These are phyloP conservation scores for Boletellus ananas DNA, from an alignment of 768 basidiomycete species.

Conservation along the genomic window DNA sequence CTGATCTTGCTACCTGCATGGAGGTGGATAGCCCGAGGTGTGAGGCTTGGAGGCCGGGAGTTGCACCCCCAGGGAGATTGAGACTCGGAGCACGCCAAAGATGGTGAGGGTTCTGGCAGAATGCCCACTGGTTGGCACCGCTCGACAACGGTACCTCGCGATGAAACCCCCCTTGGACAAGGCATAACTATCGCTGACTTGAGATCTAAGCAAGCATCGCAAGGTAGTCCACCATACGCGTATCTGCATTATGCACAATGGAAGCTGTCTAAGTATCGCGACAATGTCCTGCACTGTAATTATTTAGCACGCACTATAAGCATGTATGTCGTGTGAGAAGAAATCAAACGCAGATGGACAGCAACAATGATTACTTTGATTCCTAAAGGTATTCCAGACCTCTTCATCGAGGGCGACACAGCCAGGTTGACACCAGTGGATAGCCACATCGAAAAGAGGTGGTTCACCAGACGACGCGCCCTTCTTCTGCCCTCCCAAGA, in stretches of 20 bases:
- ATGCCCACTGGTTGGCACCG: neutral
- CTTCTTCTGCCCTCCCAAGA: conserved; percentile 32
- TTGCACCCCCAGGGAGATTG: too few species aligned
- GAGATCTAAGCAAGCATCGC: neutral
- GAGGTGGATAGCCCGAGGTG: too few species aligned
- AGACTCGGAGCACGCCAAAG: too few species aligned
- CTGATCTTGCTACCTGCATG: too few species aligned
- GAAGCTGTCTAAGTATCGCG: conserved; percentile 3
- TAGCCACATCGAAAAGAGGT: neutral
- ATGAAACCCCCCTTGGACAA: neutral
- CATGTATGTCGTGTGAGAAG: neutral
- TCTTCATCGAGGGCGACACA: neutral
- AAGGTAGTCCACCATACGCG: neutral
- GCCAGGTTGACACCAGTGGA: neutral
- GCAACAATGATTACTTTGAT: conserved; percentile 14
- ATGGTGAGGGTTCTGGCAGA: neutral
- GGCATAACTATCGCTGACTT: neutral
- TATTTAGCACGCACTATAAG: conserved; percentile 4
- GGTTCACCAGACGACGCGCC: conserved; percentile 29
- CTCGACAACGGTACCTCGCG: neutral
- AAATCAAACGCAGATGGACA: conserved; percentile 13
- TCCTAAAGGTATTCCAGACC: conserved; percentile 5
- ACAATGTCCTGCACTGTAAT: conserved; percentile 13
- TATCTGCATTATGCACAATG: conserved; percentile 20
- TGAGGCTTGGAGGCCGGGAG: too few species aligned